Percentiles rank a stretch among this genome's conserved stretches.
Conservation (phyloP, 2,329 filamentous ascomycete species). For the Cercospora nicotianae region DNA sequence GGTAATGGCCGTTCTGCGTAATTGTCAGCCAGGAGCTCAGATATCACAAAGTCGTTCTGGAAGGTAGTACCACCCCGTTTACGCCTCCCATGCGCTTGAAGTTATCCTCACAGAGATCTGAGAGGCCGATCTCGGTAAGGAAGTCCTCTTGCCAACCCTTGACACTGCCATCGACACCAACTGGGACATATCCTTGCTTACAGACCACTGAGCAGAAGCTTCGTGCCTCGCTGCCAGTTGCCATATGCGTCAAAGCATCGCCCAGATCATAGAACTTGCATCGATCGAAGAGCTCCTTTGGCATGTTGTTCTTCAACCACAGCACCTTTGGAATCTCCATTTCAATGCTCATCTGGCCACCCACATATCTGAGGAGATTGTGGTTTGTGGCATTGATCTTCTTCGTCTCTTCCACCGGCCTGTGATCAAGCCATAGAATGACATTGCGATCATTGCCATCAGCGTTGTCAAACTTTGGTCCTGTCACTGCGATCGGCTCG, state of each 20-base stretch:
- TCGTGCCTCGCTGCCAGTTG: constrained; percentile 85
- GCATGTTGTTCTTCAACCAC: constrained; percentile 99
- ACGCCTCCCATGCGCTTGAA: constrained; percentile 95
- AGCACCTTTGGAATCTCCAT: constrained; percentile 99
- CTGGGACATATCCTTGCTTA: constrained; percentile 94
- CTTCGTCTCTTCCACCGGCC: constrained; percentile 84
- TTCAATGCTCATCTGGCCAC: constrained; percentile 97
- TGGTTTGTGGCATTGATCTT: constrained; percentile 92
- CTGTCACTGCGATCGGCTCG: constrained; percentile 87
- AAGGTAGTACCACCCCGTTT: constrained; percentile 74
- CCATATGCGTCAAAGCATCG: constrained; percentile 90
- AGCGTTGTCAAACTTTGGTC: constrained; percentile 75
- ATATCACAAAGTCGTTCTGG: constrained; percentile 10
- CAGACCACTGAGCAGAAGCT: constrained; percentile 96
- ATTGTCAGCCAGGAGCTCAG: constrained; percentile 35
- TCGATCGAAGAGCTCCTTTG: constrained; percentile 79
- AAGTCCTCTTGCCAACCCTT: constrained; percentile 99
- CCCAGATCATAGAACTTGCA: constrained; percentile 97
- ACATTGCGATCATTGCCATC: constrained; percentile 87
- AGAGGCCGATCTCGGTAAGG: constrained; percentile 79
- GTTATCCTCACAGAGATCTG: constrained; percentile 77
- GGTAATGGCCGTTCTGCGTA: constrained; percentile 81
- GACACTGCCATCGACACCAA: constrained; percentile 94
- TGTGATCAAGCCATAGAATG: constrained; percentile 95
- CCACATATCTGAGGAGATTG: constrained; percentile 91